Percentiles rank a stretch among this genome's conserved stretches.
Conservation (phyloP, 495 filamentous ascomycete species). For the Penicillium desertorum region DNA sequence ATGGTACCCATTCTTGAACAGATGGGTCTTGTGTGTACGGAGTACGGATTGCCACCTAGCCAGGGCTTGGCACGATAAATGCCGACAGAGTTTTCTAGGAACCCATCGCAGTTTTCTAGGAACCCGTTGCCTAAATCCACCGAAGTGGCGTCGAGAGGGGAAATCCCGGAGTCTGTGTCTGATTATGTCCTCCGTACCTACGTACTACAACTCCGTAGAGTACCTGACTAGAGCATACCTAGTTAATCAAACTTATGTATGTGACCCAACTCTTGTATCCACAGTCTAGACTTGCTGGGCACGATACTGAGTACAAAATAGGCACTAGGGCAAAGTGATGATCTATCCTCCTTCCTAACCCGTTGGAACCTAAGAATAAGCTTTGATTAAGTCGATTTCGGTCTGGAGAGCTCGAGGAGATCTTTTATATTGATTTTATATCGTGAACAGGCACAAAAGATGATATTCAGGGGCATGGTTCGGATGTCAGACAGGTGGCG, state of each 20-base stretch:
- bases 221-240: slow-evolving; percentile 7
- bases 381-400: slow-evolving; percentile 1
- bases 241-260: background rate
- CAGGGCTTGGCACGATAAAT: slow-evolving; percentile 4
- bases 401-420: background rate
- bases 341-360: slow-evolving; percentile 5
- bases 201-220: background rate
- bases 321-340: background rate
- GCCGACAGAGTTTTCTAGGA: slow-evolving; percentile 9
- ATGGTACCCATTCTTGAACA: background rate
- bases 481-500: slow-evolving; percentile 4
- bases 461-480: slow-evolving; percentile 2
- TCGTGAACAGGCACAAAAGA: background rate
- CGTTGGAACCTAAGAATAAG: slow-evolving; percentile 10
- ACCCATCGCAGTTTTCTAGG: slow-evolving; percentile 3
- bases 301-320: background rate
- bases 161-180: background rate
- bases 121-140: background rate
- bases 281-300: background rate
- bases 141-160: slow-evolving; percentile 4
- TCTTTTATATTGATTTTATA: background rate
- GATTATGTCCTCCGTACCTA: background rate
- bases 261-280: slow-evolving; percentile 6
- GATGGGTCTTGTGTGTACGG: background rate
- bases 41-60: background rate